A percentile compares a stretch with the other conserved stretches of the same genome.
Evolutionary conservation across 108 stramenopile genomes (phyloP).

Genomic region (Pseudonitzschia delicatissima): DNA sequence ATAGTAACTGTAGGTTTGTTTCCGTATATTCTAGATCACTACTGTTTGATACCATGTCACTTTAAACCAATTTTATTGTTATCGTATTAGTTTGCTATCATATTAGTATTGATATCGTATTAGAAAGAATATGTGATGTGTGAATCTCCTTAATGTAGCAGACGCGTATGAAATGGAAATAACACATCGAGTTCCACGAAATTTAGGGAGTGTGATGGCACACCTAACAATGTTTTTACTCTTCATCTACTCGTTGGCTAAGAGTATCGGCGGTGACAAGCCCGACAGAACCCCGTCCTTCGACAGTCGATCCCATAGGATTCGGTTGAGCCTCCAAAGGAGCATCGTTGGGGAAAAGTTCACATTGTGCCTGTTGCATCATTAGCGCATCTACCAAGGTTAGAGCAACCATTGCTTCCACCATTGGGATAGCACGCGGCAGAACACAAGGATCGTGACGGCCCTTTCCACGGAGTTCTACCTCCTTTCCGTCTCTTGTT

Average conservation of each 20-base stretch:
- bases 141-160: too few relatives aligned
- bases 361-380: constrained; percentile 91
- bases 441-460: constrained; percentile 99
- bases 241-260: constrained; percentile 80
- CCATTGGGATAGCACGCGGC: constrained; percentile 95
- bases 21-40: too few relatives aligned
- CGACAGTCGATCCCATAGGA: constrained; percentile 85
- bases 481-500: constrained; percentile 92
- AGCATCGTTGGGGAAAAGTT: constrained; percentile 72
- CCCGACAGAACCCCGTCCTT: constrained; percentile 49
- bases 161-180: too few relatives aligned
- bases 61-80: too few relatives aligned
- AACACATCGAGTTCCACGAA: too few relatives aligned
- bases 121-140: too few relatives aligned
- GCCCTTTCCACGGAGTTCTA: constrained; percentile 94
- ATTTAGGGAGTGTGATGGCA: too few relatives aligned
- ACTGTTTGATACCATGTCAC: too few relatives aligned
- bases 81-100: too few relatives aligned
- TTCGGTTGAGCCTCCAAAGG: constrained; percentile 64
- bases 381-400: constrained; percentile 93
- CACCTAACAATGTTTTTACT: constrained; percentile 43
- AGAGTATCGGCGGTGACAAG: constrained; percentile 31
- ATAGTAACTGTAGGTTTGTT: too few relatives aligned
- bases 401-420: constrained; percentile 98
- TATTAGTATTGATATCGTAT: too few relatives aligned